Percentiles rank a stretch among this genome's conserved stretches.
Conservation (phyloP, 169 alveolate species). For the Plasmodium gaboni region DNA sequence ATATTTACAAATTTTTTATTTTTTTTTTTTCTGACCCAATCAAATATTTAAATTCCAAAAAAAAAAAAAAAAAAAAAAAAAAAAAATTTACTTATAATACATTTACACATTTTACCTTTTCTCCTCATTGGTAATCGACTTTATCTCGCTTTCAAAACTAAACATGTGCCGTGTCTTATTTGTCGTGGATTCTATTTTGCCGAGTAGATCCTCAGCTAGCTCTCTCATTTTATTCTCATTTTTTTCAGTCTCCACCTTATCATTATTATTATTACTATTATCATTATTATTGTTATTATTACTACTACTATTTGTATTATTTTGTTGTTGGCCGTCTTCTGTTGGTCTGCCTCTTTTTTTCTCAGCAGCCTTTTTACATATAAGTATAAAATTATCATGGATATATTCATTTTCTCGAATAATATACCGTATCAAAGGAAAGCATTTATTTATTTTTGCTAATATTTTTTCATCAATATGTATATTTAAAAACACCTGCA, state of each 20-base stretch:
- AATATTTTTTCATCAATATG: slow-evolving; percentile 70
- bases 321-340: slow-evolving; percentile 62
- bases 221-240: slow-evolving; percentile 70
- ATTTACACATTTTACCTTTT: no score
- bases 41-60: not conserved
- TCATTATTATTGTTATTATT: slow-evolving; percentile 1
- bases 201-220: slow-evolving; percentile 53
- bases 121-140: slow-evolving; percentile 13
- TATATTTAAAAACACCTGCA: slow-evolving; percentile 66
- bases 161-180: slow-evolving; percentile 32
- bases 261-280: slow-evolving; percentile 8
- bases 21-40: slow-evolving; percentile 3
- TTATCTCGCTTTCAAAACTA: not conserved
- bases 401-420: slow-evolving; percentile 65
- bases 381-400: slow-evolving; percentile 26
- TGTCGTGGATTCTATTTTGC: slow-evolving; percentile 64
- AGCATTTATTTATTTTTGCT: slow-evolving; percentile 35
- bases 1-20: not conserved
- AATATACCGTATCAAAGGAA: slow-evolving; percentile 45
- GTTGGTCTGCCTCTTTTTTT: slow-evolving; percentile 75
- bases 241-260: slow-evolving; percentile 42
- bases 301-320: not conserved
- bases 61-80: no score
- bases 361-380: slow-evolving; percentile 67
- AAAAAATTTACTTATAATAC: no score